These are phyloP conservation scores for Hanseniaspora clermontiae DNA, from an alignment of 805 yeast species.

Conservation along the genomic window DNA sequence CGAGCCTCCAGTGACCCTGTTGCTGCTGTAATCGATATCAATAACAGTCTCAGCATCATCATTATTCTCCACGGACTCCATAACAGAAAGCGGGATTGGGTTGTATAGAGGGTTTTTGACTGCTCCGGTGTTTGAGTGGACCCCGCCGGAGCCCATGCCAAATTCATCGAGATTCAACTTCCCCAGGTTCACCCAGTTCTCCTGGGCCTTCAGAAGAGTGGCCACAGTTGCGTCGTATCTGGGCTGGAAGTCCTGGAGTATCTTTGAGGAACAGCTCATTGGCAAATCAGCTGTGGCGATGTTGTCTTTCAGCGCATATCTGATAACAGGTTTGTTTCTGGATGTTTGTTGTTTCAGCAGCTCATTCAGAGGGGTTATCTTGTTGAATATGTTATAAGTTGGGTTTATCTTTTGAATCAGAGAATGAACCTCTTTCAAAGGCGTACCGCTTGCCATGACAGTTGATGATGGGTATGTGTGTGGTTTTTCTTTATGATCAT, in stretches of 20 bases:
- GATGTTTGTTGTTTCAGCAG: not conserved
- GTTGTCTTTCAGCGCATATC: constrained; percentile 61
- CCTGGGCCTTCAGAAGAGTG: constrained; percentile 37
- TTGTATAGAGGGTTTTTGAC: constrained; percentile 40
- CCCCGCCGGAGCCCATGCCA: constrained; percentile 83
- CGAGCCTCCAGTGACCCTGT: constrained; percentile 69
- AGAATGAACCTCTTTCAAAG: not conserved
- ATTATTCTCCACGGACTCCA: not conserved
- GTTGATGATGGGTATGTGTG: too few relatives aligned
- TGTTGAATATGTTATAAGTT: constrained; percentile 1
- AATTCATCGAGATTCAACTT: constrained; percentile 92
- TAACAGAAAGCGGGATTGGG: not conserved
- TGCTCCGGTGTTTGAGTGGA: constrained; percentile 45
- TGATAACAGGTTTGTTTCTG: not conserved
- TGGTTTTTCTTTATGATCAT: too few relatives aligned
- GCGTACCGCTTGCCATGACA: not conserved
- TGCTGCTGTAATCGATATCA: constrained; percentile 18
- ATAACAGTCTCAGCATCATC: not conserved
- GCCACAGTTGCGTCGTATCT: constrained; percentile 78
- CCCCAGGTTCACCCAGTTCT: constrained; percentile 45
- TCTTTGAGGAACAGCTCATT: constrained; percentile 69
- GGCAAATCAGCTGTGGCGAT: constrained; percentile 51
- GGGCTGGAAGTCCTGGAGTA: constrained; percentile 46
- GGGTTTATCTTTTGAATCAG: not conserved
- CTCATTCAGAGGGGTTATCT: not conserved